A percentile compares a stretch with the other conserved stretches of the same genome.
These are phyloP conservation scores for Polytrichum formosum DNA, from an alignment of 225 moss, liverwort and hornwort species.

Conservation along the genomic window DNA sequence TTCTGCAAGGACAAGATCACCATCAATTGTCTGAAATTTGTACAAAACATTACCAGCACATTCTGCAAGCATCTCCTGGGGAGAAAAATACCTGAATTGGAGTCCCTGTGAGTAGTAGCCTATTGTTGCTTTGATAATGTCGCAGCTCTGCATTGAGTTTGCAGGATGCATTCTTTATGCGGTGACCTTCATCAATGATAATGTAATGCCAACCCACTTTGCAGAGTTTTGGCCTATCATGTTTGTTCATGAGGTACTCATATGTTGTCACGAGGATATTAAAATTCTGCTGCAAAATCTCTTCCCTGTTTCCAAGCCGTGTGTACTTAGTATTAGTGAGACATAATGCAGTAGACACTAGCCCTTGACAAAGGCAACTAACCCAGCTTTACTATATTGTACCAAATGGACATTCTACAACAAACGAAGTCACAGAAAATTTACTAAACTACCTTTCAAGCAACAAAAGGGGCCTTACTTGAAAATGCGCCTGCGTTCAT, in stretches of 20 bases:
- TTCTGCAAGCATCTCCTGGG: not conserved
- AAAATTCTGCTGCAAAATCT: constrained; percentile 59
- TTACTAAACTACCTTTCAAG: no score
- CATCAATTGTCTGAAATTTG: not conserved
- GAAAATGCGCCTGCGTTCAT: constrained; percentile 61
- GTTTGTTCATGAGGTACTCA: constrained; percentile 71
- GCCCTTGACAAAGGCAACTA: not conserved
- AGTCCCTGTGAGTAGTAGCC: constrained; percentile 66
- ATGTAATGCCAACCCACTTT: constrained; percentile 77
- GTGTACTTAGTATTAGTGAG: not conserved
- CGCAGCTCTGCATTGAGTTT: constrained; percentile 62
- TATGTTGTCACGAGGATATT: constrained; percentile 67
- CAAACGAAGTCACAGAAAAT: no score
- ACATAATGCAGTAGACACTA: not conserved
- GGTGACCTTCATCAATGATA: constrained; percentile 69
- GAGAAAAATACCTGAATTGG: constrained; percentile 55
- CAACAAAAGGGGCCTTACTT: constrained; percentile 26
- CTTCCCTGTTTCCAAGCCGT: constrained; percentile 33
- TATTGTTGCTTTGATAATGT: constrained; percentile 67
- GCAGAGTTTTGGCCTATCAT: constrained; percentile 62
- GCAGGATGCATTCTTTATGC: constrained; percentile 70
- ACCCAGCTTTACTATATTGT: not conserved
- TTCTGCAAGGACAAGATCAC: constrained; percentile 32
- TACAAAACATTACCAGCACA: not conserved
- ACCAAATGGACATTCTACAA: no score